Base-by-base conservation (phyloP, 2,329 filamentous ascomycete species). In the Aspergillus pseudoglaucus region DNA sequence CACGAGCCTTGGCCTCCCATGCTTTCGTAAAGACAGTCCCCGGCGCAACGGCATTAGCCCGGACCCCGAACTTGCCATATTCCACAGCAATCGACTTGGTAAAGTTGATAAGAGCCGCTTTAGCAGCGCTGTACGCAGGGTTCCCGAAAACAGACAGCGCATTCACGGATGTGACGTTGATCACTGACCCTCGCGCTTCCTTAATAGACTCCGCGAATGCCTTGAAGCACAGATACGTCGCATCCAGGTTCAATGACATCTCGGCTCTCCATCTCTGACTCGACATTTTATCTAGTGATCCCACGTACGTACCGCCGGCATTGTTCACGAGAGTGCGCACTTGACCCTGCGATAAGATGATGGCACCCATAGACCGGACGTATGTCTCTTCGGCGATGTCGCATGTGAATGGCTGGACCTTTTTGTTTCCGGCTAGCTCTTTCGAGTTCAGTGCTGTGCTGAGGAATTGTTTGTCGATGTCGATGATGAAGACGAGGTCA, bases 41-140 rank as follows among this genome's bases (percentile, higher is more conserved):
- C 9, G 57, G 55, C 4, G 64, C 69, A 0, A 71, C 67, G 1
- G 62, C 60, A 54, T 72, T 73, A 4, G 67, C 67, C 6, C 70
- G 62, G 18, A 74, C 63, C 3, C 64, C 62, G 9, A 68, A 65
- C n/a, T 61, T 55, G 10, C 63, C 64, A 32, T 55, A 59, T 45
- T 59, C 56, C 14, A 55, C 52, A 0, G 68, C 64, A 27, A 72
- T 66, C 3, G 65, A 60, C 20, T 63, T 59, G 37, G 68, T 67
- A 54, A 73, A 65, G 2, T 70, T 68, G 6, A 73, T 55, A 1
- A 71, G 64, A 1, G 63, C 71, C 18, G 71, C 63, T 50, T 71
- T 72, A 2, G 68, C 65, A 17, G 67, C 63, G 18, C 66, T 66
- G 53, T 72, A 72, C 8, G 52, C 55, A 2, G 56, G 56, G 45